A percentile compares a stretch with the other conserved stretches of the same genome.
Evolutionary conservation across 805 yeast genomes (phyloP).

Genomic region (Saccharomycopsis babjevae): DNA sequence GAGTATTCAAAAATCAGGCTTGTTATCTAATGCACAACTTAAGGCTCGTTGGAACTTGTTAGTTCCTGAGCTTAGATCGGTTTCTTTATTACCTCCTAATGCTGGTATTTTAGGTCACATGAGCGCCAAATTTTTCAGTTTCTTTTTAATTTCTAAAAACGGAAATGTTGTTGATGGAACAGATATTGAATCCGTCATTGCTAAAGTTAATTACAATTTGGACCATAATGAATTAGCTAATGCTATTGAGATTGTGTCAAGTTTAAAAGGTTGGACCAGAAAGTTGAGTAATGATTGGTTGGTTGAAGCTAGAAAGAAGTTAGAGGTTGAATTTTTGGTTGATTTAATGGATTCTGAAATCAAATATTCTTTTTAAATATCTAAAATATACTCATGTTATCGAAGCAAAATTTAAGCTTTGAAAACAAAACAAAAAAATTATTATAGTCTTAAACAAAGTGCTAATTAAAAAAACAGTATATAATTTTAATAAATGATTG

Average conservation of each 20-base stretch:
- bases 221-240: slow-evolving; percentile 66
- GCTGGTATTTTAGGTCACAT: slow-evolving; percentile 93
- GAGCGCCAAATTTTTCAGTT: slow-evolving; percentile 68
- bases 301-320: slow-evolving; percentile 74
- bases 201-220: slow-evolving; percentile 71
- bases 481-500: background rate
- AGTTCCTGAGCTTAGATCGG: slow-evolving; percentile 78
- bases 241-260: slow-evolving; percentile 89
- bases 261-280: slow-evolving; percentile 88
- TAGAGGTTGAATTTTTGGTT: slow-evolving; percentile 77
- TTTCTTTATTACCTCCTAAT: slow-evolving; percentile 84
- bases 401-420: background rate
- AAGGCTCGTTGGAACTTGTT: slow-evolving; percentile 71
- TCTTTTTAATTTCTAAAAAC: slow-evolving; percentile 61
- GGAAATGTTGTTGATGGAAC: slow-evolving; percentile 48
- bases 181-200: slow-evolving; percentile 82
- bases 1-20: slow-evolving; percentile 38
- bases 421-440: background rate
- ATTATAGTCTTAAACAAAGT: background rate
- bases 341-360: slow-evolving; percentile 59
- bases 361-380: slow-evolving; percentile 32
- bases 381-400: background rate
- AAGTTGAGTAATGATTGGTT: slow-evolving; percentile 89
- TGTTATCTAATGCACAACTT: slow-evolving; percentile 69
- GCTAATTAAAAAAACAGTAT: background rate